phyloP scores from a whole-genome alignment of 2,329 filamentous ascomycete species.

The Talaromyces sp. region DNA sequence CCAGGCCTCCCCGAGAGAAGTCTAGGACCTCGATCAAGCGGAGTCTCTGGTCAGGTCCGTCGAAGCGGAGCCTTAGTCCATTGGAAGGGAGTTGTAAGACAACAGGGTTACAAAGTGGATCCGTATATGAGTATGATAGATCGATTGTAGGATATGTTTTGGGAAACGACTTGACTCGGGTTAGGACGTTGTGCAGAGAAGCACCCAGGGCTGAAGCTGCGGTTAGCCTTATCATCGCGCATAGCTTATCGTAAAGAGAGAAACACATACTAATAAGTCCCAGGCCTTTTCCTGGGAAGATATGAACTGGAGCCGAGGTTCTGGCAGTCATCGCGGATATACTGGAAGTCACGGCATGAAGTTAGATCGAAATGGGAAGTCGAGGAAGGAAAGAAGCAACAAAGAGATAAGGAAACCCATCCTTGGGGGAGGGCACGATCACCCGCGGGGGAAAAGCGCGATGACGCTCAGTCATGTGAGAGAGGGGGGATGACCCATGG shows the following conservation, averaged over 20 bases:
- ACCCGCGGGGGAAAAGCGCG: slow-evolving; percentile 3
- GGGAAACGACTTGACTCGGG: slow-evolving; percentile 84
- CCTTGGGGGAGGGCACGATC: background rate
- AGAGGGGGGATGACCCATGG: slow-evolving; percentile 19
- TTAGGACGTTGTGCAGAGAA: slow-evolving; percentile 86
- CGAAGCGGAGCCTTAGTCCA: slow-evolving; percentile 86
- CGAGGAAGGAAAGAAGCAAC: background rate
- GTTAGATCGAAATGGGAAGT: background rate
- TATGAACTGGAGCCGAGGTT: slow-evolving; percentile 54
- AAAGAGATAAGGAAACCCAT: background rate
- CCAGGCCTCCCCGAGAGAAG: slow-evolving; percentile 81
- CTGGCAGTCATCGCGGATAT: slow-evolving; percentile 36
- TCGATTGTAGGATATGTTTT: slow-evolving; percentile 81
- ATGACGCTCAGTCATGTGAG: slow-evolving; percentile 27
- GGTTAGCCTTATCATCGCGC: slow-evolving; percentile 26
- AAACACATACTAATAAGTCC: slow-evolving; percentile 59
- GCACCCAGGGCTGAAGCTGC: slow-evolving; percentile 72
- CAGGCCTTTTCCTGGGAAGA: slow-evolving; percentile 67
- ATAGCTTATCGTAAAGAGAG: slow-evolving; percentile 12
- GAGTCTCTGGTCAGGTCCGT: slow-evolving; percentile 87
- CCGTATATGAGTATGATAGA: slow-evolving; percentile 73
- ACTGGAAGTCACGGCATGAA: slow-evolving; percentile 12
- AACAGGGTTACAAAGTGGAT: slow-evolving; percentile 75
- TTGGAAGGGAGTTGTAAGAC: slow-evolving; percentile 78
- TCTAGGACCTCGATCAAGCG: slow-evolving; percentile 89